phyloP scores from a whole-genome alignment of 176 grass and related monocot genomes.

The Aegilops speltoides region DNA sequence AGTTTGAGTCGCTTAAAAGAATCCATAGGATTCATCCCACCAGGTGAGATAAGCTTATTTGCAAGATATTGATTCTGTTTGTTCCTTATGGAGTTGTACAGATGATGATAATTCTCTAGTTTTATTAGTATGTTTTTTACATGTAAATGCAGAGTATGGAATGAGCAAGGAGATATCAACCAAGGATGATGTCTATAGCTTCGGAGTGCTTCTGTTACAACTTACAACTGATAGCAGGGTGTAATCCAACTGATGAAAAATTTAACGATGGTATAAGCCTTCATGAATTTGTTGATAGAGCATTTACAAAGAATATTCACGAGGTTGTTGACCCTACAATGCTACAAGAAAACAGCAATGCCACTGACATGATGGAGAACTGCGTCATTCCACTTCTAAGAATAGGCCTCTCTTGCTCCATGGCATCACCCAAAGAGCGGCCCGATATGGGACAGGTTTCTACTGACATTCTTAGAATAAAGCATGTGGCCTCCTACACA shows the following conservation, averaged over 20 bases:
- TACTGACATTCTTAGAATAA: background rate
- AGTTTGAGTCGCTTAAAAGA: background rate
- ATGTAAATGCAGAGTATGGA: conserved; percentile 26
- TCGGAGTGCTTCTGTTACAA: conserved; percentile 25
- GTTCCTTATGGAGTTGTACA: background rate
- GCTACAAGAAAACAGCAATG: background rate
- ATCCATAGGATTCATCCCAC: conserved; percentile 28
- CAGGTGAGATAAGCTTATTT: background rate
- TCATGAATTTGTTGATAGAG: conserved; percentile 1
- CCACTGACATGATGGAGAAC: background rate
- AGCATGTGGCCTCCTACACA: background rate
- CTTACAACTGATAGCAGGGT: conserved; percentile 20
- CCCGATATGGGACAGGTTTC: conserved; percentile 19
- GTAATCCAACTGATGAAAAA: background rate
- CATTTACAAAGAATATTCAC: background rate
- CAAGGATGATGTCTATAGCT: conserved; percentile 33
- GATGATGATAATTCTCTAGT: rapidly evolving
- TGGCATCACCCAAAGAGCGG: background rate
- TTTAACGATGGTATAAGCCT: background rate
- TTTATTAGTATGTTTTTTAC: background rate
- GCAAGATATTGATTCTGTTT: background rate
- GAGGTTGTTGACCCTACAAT: background rate
- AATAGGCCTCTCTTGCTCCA: conserved; percentile 37
- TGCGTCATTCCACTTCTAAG: conserved; percentile 27
- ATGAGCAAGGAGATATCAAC: background rate